Evolutionary conservation across 805 yeast species (phyloP).

Genomic region (Barnettozyma pratensis): DNA sequence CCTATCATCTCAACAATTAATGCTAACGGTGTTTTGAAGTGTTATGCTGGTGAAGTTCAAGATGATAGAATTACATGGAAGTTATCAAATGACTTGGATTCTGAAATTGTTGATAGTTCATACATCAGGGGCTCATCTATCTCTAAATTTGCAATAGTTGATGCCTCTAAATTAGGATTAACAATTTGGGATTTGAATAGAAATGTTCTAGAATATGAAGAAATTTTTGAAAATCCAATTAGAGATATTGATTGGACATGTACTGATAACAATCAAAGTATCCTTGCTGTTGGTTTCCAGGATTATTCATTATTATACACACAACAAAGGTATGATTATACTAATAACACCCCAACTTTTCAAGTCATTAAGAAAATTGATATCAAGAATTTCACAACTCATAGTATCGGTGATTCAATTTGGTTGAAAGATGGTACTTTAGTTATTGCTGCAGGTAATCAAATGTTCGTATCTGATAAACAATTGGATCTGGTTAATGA

Average conservation of each 20-base stretch:
- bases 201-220: slow-evolving; percentile 60
- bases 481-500: slow-evolving; percentile 47
- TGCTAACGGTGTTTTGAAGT: slow-evolving; percentile 40
- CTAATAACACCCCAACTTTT: slow-evolving; percentile 74
- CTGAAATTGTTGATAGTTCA: slow-evolving; percentile 49
- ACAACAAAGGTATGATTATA: slow-evolving; percentile 83
- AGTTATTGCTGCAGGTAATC: slow-evolving; percentile 87
- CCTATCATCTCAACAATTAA: slow-evolving; percentile 55
- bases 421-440: slow-evolving; percentile 80
- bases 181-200: slow-evolving; percentile 77
- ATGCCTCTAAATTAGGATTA: slow-evolving; percentile 42
- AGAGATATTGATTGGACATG: slow-evolving; percentile 87
- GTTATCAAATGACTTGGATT: slow-evolving; percentile 42
- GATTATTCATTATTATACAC: slow-evolving; percentile 63
- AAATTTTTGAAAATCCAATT: slow-evolving; percentile 37
- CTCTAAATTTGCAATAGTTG: slow-evolving; percentile 72
- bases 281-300: slow-evolving; percentile 75
- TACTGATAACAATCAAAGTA: slow-evolving; percentile 57
- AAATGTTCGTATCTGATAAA: slow-evolving; percentile 77
- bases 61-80: slow-evolving; percentile 45
- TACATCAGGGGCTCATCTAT: slow-evolving; percentile 70
- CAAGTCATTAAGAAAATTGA: slow-evolving; percentile 70
- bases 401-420: slow-evolving; percentile 79
- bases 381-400: slow-evolving; percentile 66
- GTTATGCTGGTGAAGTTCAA: slow-evolving; percentile 39